Evolutionary conservation across 208 protist genomes (phyloP).

Genomic region (Phytomonas francai): DNA sequence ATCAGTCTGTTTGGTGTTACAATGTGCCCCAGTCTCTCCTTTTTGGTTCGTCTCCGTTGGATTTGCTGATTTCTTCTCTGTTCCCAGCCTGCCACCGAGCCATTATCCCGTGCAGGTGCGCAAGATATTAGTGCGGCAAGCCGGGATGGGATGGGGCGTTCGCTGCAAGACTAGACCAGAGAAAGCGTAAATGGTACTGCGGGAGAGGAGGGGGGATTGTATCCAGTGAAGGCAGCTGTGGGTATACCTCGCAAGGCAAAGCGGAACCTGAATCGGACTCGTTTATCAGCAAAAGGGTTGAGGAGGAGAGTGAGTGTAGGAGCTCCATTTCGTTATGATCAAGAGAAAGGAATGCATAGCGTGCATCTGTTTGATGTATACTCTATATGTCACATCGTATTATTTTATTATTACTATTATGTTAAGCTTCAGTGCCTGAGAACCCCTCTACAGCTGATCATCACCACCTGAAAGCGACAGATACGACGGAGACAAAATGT

Average conservation of each 20-base stretch:
- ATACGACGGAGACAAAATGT: background rate
- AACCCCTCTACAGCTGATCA: background rate
- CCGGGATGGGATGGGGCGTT: background rate
- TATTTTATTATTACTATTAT: background rate
- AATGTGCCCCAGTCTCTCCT: background rate
- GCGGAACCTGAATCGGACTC: background rate
- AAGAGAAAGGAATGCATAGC: background rate
- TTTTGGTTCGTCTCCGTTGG: background rate
- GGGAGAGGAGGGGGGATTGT: background rate
- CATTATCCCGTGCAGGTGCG: background rate
- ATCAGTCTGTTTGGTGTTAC: background rate
- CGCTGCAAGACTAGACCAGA: background rate
- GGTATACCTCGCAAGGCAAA: background rate
- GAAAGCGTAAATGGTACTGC: background rate
- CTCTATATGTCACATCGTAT: background rate
- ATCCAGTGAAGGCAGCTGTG: background rate
- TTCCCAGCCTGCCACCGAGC: background rate
- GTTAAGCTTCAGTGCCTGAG: background rate
- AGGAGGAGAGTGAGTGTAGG: background rate
- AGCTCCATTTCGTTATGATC: background rate
- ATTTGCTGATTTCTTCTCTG: background rate
- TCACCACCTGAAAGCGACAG: background rate
- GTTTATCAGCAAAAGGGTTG: background rate
- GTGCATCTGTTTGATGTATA: background rate
- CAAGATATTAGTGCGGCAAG: background rate